Percentiles rank a stretch among this genome's conserved stretches.
Conservation (phyloP, 2,329 filamentous ascomycete genomes). For the Trichoderma polysporum region DNA sequence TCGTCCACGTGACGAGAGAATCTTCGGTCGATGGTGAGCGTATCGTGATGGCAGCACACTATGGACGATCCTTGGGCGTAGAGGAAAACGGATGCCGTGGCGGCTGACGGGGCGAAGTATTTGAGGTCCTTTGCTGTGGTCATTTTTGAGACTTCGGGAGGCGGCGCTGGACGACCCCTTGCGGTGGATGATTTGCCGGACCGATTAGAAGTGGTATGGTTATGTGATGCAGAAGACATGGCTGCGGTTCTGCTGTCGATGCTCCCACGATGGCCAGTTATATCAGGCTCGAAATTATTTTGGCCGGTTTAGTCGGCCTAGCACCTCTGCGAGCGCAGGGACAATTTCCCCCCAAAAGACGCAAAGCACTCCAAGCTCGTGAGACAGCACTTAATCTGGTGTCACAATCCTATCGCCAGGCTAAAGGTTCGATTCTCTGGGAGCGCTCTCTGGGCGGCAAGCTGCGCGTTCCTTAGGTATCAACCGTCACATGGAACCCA, state of each 20-base stretch:
- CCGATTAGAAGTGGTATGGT: slow-evolving; percentile 59
- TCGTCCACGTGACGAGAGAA: slow-evolving; percentile 84
- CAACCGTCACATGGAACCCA: slow-evolving; percentile 40
- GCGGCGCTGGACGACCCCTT: slow-evolving; percentile 42
- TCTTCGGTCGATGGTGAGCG: slow-evolving; percentile 79
- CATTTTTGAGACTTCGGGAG: slow-evolving; percentile 55
- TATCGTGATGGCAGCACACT: slow-evolving; percentile 89
- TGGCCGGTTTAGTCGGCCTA: slow-evolving; percentile 12
- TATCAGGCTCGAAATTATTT: neutral
- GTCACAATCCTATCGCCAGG: slow-evolving; percentile 35
- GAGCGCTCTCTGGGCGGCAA: slow-evolving; percentile 31
- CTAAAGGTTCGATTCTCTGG: slow-evolving; percentile 31
- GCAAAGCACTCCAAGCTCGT: slow-evolving; percentile 31
- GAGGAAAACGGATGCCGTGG: slow-evolving; percentile 86
- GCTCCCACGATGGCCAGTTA: neutral
- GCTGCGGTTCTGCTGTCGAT: slow-evolving; percentile 40
- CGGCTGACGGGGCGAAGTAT: slow-evolving; percentile 82
- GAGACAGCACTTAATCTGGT: slow-evolving; percentile 43
- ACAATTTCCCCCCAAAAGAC: slow-evolving; percentile 22
- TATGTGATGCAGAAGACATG: slow-evolving; percentile 56
- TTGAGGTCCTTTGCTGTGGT: slow-evolving; percentile 49
- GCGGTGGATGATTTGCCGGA: slow-evolving; percentile 56
- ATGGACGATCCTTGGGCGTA: slow-evolving; percentile 82
- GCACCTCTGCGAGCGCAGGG: neutral
- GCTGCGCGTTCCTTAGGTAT: slow-evolving; percentile 35